Evolutionary conservation across 495 filamentous ascomycete species (phyloP).

Genomic region (Penicillium odoratum): DNA sequence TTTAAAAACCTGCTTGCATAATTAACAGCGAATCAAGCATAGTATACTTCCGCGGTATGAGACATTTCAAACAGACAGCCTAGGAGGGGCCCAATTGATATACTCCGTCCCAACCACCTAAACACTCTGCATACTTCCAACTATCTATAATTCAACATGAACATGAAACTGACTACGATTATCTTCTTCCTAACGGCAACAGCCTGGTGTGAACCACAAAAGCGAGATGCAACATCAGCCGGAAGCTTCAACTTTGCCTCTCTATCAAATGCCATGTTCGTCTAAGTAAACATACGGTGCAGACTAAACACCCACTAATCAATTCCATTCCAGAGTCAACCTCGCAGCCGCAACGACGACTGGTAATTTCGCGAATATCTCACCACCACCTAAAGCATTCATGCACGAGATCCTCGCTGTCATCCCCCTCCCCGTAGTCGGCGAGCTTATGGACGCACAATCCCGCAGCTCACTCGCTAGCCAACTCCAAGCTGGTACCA

Average conservation of each 20-base stretch:
- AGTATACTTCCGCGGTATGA: neutral
- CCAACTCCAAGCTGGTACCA: slow-evolving; percentile 32
- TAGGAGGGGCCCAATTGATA: slow-evolving; percentile 20
- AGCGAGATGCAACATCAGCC: neutral
- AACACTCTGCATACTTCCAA: no score
- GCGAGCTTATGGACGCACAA: slow-evolving; percentile 26
- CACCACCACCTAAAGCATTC: slow-evolving; percentile 27
- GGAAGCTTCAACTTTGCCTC: neutral
- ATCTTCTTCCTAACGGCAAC: neutral
- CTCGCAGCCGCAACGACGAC: slow-evolving; percentile 19
- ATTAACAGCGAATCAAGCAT: no score
- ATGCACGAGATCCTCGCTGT: slow-evolving; percentile 31
- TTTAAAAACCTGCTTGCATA: no score
- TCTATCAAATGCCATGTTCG: slow-evolving; percentile 6
- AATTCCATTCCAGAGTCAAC: slow-evolving; percentile 1
- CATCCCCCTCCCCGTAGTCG: slow-evolving; percentile 28
- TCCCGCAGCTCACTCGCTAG: slow-evolving; percentile 34
- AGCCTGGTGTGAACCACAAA: neutral
- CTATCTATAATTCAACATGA: no score
- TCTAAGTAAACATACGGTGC: neutral
- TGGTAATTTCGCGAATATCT: slow-evolving; percentile 35
- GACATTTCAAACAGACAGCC: neutral
- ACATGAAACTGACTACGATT: slow-evolving; percentile 7
- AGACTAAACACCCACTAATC: neutral
- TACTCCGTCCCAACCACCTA: slow-evolving; percentile 7